Conservation (phyloP, 306 rosid genomes). For the Pueraria montana region DNA sequence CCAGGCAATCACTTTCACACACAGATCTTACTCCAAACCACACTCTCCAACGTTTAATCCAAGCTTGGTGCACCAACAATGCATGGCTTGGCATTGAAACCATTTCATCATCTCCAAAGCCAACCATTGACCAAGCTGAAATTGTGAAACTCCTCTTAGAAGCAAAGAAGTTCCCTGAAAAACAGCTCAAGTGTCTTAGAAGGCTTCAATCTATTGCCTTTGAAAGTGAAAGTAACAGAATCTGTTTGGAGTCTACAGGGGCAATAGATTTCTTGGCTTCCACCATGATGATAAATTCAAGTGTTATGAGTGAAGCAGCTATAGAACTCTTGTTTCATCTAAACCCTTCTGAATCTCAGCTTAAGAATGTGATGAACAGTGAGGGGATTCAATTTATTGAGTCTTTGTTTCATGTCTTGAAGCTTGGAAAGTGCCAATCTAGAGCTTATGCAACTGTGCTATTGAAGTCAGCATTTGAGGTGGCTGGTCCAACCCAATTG, state of each 20-base stretch:
- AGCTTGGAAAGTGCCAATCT: constrained; percentile 56
- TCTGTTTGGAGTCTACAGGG: constrained; percentile 55
- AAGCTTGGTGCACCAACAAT: constrained; percentile 69
- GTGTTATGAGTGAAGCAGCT: constrained; percentile 46
- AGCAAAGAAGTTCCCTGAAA: constrained; percentile 50
- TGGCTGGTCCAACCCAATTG: constrained; percentile 64
- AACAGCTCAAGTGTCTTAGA: constrained; percentile 50
- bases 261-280: constrained; percentile 62
- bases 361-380: constrained; percentile 49
- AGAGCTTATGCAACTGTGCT: constrained; percentile 56
- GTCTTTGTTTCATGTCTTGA: constrained; percentile 55
- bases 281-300: constrained; percentile 38
- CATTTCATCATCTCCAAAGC: constrained; percentile 59
- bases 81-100: constrained; percentile 54
- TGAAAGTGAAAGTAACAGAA: constrained; percentile 57
- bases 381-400: constrained; percentile 51
- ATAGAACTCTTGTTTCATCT: constrained; percentile 60
- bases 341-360: constrained; percentile 46
- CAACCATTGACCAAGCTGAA: constrained; percentile 62
- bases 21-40: constrained; percentile 76
- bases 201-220: constrained; percentile 59
- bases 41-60: constrained; percentile 74
- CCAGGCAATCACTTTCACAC: constrained; percentile 56
- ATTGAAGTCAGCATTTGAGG: constrained; percentile 59
- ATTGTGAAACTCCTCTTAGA: constrained; percentile 57